Evolutionary conservation across 1,284 basidiomycete genomes (phyloP), one percentile per base, ranked within the genome.

Genomic region (Ustilago curta): DNA sequence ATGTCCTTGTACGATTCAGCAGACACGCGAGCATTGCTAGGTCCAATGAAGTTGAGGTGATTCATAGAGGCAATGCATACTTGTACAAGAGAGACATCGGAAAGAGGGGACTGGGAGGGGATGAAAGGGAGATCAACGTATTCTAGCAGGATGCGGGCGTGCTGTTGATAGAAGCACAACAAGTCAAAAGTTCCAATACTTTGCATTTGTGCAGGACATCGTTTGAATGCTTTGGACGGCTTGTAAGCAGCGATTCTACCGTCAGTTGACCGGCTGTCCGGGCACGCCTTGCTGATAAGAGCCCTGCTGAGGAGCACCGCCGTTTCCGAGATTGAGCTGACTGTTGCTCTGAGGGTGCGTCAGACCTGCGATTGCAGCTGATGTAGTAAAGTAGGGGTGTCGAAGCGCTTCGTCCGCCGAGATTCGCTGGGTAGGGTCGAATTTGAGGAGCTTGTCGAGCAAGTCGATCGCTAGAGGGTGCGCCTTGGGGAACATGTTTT

Each of bases 381-480:
- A 79, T 2, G 83, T 84, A 53, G 81, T 93, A 85, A 98, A 98
- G 87, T 98, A 98, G 0, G 93, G 93, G 83, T 99, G 97, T 18
- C 89, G 89, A 55, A 99, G 90, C 0, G 97, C 95, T 56, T 97
- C 93, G 31, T 92, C 91, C 27, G 96, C 96, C 11, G 93, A 93
- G 70, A 97, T 91, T 60, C 97, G 91, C 82, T 95, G 92, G 31
- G 91, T 89, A 0, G 97, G 97, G 85, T 99, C 97, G 82, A 99
- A 99, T 84, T 97, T 95, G 55, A 99, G 90, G 45, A 99, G 90
- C 68, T 92, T 91, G 85, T 99, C 97, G 50, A 99, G 91, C 4
- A 99, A 90, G 85, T 97, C 94, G 80, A 98, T 90, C 14, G 96
- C 96, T 85, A 93, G 91, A 39, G 92, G 91, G 4, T 94, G 91